Conservation (phyloP, 2,329 filamentous ascomycete genomes). For the Trichoderma sp. region DNA sequence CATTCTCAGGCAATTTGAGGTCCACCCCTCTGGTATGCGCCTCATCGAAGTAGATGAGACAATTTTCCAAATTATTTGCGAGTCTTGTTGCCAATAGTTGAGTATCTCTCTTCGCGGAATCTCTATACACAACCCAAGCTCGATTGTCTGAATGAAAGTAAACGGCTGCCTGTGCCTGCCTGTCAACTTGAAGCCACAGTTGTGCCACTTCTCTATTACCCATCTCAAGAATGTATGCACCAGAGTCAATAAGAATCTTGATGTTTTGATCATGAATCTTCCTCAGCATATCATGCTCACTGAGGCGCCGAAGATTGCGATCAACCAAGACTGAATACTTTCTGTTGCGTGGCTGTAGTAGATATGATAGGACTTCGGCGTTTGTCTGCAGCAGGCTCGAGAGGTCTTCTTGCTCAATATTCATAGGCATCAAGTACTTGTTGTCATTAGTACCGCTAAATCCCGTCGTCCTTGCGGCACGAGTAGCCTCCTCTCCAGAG, state of each 20-base stretch:
- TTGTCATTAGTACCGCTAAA: conserved; percentile 74
- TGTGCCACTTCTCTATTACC: conserved; percentile 50
- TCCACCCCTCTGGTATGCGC: conserved; percentile 60
- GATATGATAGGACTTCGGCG: conserved; percentile 59
- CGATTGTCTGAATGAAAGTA: conserved; percentile 48
- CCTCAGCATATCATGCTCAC: conserved; percentile 45
- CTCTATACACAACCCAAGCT: conserved; percentile 25
- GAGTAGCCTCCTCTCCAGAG: background rate
- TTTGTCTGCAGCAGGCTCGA: conserved; percentile 57
- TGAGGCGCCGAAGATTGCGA: conserved; percentile 35
- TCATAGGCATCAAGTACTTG: conserved; percentile 55
- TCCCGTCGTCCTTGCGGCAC: conserved; percentile 52
- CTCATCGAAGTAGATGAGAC: conserved; percentile 52
- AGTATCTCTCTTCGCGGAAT: conserved; percentile 39
- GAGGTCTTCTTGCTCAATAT: conserved; percentile 60
- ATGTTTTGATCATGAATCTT: conserved; percentile 41
- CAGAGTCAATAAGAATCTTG: conserved; percentile 61
- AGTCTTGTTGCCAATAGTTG: conserved; percentile 55
- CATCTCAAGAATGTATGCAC: conserved; percentile 63
- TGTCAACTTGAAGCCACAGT: conserved; percentile 50
- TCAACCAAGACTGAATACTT: conserved; percentile 40
- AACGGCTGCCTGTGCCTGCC: conserved; percentile 47
- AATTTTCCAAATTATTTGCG: conserved; percentile 49
- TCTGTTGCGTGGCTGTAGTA: conserved; percentile 53
- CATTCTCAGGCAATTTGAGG: conserved; percentile 49